These are phyloP conservation scores for Apophysomyces sp. DNA, from an alignment of 371 early-diverging fungal genomes.

Conservation along the genomic window DNA sequence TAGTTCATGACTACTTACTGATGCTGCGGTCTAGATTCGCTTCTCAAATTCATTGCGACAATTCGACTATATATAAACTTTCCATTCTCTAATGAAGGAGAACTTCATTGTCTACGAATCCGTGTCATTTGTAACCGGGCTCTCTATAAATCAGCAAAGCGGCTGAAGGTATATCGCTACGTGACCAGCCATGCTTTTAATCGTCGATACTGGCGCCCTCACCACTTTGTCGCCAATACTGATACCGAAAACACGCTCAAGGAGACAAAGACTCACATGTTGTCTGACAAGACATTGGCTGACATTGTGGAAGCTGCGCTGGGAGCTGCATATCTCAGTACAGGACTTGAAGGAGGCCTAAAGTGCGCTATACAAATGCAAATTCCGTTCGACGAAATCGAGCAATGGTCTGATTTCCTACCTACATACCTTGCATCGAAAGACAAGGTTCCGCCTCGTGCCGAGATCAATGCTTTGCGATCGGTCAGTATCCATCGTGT, in stretches of 20 bases:
- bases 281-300: constrained; percentile 85
- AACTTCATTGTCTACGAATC: constrained; percentile 70
- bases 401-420: constrained; percentile 51
- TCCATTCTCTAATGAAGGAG: constrained; percentile 82
- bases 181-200: constrained; percentile 65
- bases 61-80: constrained; percentile 76
- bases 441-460: constrained; percentile 27
- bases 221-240: constrained; percentile 34
- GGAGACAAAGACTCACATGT: constrained; percentile 30
- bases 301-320: constrained; percentile 90
- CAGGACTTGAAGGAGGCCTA: constrained; percentile 66
- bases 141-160: constrained; percentile 59
- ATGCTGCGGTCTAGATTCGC: constrained; percentile 60
- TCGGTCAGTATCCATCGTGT: constrained; percentile 30
- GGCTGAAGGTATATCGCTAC: constrained; percentile 57
- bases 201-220: constrained; percentile 65
- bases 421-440: constrained; percentile 26
- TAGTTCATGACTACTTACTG: not conserved
- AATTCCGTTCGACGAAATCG: constrained; percentile 59
- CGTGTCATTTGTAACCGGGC: constrained; percentile 77
- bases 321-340: constrained; percentile 73
- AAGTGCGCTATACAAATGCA: constrained; percentile 54
- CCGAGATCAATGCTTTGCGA: constrained; percentile 26
- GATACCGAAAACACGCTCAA: constrained; percentile 40
- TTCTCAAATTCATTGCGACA: constrained; percentile 85